Conservation (phyloP, 2,329 filamentous ascomycete species). For the Penicillium sp. region DNA sequence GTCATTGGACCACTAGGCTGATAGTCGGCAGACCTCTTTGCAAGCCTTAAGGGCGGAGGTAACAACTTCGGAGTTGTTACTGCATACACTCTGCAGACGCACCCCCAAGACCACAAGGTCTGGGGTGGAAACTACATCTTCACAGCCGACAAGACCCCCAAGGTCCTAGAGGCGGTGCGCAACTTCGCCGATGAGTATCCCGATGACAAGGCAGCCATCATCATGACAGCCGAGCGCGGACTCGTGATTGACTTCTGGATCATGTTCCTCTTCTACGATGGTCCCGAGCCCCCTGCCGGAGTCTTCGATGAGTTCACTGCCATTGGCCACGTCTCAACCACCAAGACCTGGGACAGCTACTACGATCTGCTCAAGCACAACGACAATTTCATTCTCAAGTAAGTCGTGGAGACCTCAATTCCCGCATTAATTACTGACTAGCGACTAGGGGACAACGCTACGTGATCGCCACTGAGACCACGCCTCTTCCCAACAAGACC, state of each 20-base stretch:
- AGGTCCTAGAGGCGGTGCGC: slow-evolving; percentile 34
- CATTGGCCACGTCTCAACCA: slow-evolving; percentile 48
- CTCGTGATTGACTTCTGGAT: slow-evolving; percentile 56
- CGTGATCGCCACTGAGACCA: slow-evolving; percentile 42
- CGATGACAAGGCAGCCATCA: slow-evolving; percentile 61
- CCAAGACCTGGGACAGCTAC: slow-evolving; percentile 49
- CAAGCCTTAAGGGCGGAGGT: slow-evolving; percentile 45
- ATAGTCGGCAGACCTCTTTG: slow-evolving; percentile 38
- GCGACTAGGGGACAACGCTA: slow-evolving; percentile 39
- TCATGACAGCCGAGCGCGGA: slow-evolving; percentile 54
- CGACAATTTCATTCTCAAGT: slow-evolving; percentile 40
- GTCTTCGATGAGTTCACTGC: slow-evolving; percentile 59
- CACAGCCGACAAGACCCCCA: slow-evolving; percentile 36
- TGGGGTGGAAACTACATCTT: slow-evolving; percentile 52
- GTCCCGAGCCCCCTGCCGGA: slow-evolving; percentile 50
- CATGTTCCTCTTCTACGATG: slow-evolving; percentile 65
- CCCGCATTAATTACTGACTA: background rate
- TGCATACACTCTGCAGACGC: slow-evolving; percentile 35
- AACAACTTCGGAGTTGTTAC: slow-evolving; percentile 50
- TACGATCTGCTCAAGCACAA: slow-evolving; percentile 47
- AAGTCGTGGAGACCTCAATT: background rate
- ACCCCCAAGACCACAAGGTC: slow-evolving; percentile 36
- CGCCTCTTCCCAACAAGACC: slow-evolving; percentile 35
- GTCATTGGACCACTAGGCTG: background rate
- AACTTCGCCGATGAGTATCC: slow-evolving; percentile 49